These are phyloP conservation scores for Globisporangium camurandrum DNA, from an alignment of 352 stramenopile genomes.

Conservation along the genomic window DNA sequence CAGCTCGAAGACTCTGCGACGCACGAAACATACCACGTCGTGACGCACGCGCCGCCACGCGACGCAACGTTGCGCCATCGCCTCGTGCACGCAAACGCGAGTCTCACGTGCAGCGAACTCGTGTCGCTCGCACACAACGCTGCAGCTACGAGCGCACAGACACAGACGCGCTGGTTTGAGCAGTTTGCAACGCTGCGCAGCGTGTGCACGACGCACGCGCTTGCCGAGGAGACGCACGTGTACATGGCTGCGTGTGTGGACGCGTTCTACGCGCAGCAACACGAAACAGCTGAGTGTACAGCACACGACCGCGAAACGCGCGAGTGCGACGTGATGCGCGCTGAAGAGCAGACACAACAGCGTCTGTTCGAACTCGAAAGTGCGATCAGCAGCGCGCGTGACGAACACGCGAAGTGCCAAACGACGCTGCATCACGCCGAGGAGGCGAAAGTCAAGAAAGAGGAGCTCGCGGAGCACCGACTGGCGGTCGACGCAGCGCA, in stretches of 20 bases:
- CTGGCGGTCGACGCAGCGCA: slow-evolving; percentile 25
- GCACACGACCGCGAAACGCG: slow-evolving; percentile 21
- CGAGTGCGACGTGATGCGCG: slow-evolving; percentile 20
- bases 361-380: slow-evolving; percentile 26
- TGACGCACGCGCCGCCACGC: slow-evolving; percentile 32
- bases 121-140: slow-evolving; percentile 46
- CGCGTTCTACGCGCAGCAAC: slow-evolving; percentile 17
- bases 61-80: slow-evolving; percentile 47
- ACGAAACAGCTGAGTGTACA: slow-evolving; percentile 7
- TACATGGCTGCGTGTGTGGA: slow-evolving; percentile 28
- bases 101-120: slow-evolving; percentile 31
- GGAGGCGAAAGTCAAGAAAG: slow-evolving; percentile 74
- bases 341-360: slow-evolving; percentile 31
- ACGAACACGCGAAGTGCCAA: slow-evolving; percentile 24
- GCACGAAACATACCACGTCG: slow-evolving; percentile 33
- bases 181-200: slow-evolving; percentile 46
- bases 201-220: slow-evolving; percentile 12
- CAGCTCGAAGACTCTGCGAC: slow-evolving; percentile 43
- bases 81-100: slow-evolving; percentile 41
- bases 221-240: slow-evolving; percentile 23
- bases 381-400: slow-evolving; percentile 28
- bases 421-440: slow-evolving; percentile 43
- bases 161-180: slow-evolving; percentile 34
- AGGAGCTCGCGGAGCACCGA: slow-evolving; percentile 50
- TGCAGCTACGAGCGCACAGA: slow-evolving; percentile 16